phyloP scores from a whole-genome alignment of 2,329 filamentous ascomycete species.

The Chrysoporthe deuterocubensis region DNA sequence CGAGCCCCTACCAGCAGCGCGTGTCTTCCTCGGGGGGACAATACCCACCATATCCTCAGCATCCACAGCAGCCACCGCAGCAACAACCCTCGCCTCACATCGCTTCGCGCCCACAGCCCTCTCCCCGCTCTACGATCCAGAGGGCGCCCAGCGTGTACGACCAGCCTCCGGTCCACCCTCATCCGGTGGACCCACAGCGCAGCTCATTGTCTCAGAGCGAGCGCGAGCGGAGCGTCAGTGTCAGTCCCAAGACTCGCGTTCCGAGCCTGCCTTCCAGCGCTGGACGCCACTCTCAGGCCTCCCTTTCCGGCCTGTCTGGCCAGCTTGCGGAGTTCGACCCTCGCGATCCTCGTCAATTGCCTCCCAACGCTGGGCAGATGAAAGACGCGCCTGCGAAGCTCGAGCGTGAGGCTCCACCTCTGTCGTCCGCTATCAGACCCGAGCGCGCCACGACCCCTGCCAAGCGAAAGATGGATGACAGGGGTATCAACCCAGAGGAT shows the following conservation, averaged over 20 bases:
- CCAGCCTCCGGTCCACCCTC: constrained; percentile 33
- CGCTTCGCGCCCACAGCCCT: constrained; percentile 20
- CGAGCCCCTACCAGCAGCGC: constrained; percentile 65
- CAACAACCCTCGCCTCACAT: constrained; percentile 33
- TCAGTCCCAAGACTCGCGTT: constrained; percentile 77
- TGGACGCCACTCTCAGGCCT: constrained; percentile 36
- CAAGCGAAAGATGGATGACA: constrained; percentile 55
- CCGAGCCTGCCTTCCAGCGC: constrained; percentile 54
- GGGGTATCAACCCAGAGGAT: constrained; percentile 54
- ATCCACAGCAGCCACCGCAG: constrained; percentile 15
- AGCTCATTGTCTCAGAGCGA: constrained; percentile 62
- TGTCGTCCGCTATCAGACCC: constrained; percentile 23
- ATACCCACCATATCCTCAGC: constrained; percentile 41
- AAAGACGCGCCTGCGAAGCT: constrained; percentile 31
- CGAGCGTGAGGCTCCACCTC: constrained; percentile 36
- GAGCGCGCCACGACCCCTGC: constrained; percentile 45
- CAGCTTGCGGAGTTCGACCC: constrained; percentile 26
- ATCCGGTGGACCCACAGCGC: constrained; percentile 45
- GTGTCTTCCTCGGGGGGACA: constrained; percentile 38
- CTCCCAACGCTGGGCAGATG: constrained; percentile 23
- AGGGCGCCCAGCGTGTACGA: constrained; percentile 51
- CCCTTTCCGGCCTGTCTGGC: constrained; percentile 30
- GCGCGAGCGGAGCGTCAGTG: constrained; percentile 71
- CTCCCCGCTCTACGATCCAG: constrained; percentile 44
- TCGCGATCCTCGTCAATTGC: constrained; percentile 32